phyloP scores from a whole-genome alignment of 2,329 filamentous ascomycete species.

The Chaetothyriales sp. region DNA sequence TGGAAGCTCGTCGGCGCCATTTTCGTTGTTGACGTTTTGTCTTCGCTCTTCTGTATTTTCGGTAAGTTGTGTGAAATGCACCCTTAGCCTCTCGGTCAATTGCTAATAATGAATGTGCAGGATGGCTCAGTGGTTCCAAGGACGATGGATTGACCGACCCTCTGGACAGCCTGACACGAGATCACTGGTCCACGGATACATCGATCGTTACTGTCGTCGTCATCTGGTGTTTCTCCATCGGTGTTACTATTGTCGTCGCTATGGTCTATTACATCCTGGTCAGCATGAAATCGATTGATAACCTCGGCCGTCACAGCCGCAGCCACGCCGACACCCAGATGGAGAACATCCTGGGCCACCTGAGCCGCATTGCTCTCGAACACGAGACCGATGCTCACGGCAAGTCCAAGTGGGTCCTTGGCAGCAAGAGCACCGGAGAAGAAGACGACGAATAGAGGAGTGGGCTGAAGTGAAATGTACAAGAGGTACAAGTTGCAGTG shows the following conservation, averaged over 20 bases:
- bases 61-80: conserved; percentile 21
- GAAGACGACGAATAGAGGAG: conserved; percentile 29
- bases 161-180: conserved; percentile 5
- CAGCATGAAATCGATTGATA: conserved; percentile 33
- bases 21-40: conserved; percentile 55
- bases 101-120: background rate
- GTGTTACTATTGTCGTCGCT: conserved; percentile 39
- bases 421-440: conserved; percentile 28
- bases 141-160: conserved; percentile 25
- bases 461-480: background rate
- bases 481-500: background rate
- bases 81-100: background rate
- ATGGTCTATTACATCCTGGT: conserved; percentile 39
- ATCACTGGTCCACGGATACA: conserved; percentile 20
- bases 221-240: conserved; percentile 41
- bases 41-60: conserved; percentile 62
- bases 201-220: conserved; percentile 41
- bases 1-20: conserved; percentile 62
- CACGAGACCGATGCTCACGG: conserved; percentile 35
- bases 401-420: conserved; percentile 32
- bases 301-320: conserved; percentile 39
- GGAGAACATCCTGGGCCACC: conserved; percentile 40
- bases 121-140: conserved; percentile 50
- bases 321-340: conserved; percentile 39
- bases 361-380: conserved; percentile 39